Evolutionary conservation across 257 asterid species (phyloP).

Genomic region (Coffea canephora): DNA sequence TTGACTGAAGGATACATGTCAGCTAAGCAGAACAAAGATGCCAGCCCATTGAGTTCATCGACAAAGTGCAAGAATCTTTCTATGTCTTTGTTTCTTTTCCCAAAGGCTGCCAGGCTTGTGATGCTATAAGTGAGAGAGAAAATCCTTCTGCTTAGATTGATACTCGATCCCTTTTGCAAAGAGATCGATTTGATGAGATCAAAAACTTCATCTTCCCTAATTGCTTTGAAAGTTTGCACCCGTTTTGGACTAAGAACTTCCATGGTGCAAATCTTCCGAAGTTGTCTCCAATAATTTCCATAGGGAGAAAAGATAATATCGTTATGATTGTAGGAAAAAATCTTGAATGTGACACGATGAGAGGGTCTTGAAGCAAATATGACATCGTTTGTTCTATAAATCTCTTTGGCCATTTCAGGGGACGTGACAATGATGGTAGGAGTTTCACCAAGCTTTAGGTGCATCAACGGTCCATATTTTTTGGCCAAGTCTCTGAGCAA

Average conservation of each 20-base stretch:
- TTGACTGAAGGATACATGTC: conserved; percentile 7
- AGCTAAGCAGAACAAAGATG: neutral
- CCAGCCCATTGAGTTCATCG: neutral
- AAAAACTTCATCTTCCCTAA: neutral
- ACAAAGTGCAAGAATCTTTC: neutral
- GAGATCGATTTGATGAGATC: neutral
- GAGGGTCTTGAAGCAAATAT: neutral
- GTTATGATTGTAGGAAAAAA: neutral
- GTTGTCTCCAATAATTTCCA: neutral
- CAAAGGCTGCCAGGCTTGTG: neutral
- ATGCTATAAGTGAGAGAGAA: neutral
- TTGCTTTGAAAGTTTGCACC: neutral
- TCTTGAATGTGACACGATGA: no score
- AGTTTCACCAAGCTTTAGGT: neutral
- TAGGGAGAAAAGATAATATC: neutral
- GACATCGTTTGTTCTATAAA: neutral
- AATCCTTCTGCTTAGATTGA: neutral
- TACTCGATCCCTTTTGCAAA: neutral
- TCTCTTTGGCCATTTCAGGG: conserved; percentile 18
- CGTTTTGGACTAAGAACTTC: neutral
- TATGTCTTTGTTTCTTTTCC: neutral
- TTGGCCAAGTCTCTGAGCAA: conserved; percentile 3
- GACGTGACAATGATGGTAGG: conserved; percentile 1
- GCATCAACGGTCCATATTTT: neutral
- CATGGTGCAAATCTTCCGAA: neutral